Base-by-base conservation (phyloP, 2,329 filamentous ascomycete genomes). In the Neofusicoccum sp. region DNA sequence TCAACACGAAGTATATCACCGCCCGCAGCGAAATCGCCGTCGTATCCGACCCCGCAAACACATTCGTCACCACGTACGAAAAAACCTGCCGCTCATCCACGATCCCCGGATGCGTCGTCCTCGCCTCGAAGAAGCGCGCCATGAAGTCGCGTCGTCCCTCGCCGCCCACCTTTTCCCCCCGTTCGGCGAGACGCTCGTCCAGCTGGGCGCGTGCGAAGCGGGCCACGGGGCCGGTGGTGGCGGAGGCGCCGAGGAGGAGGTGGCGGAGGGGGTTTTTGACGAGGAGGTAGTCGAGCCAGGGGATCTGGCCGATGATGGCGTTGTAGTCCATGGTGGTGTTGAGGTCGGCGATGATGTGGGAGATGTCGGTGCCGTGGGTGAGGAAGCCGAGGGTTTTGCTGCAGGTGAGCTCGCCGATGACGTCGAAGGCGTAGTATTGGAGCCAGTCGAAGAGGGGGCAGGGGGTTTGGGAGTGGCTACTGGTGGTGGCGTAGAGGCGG, bases 381-480 rank as follows among this genome's bases (percentile, higher is more conserved):
- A 68, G 12, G 54, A 68, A 68, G 4, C 67, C 67, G 37, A 63
- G 63, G 0, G n/a, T 2, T 3, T 48, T 45, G 22, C 63, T 65
- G 43, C 65, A 67, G 11, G 66, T 68, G 28, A 68, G 31, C 47
- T 61, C 36, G 12, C 66, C 67, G 22, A 68, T 63, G 43, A 68
- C 65, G 48, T 68, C 67, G 37, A 65, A 66, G 3, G 64, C 64
- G 48, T 64, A 65, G 31, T 31, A 78, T 59, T 76, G 78, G 58
- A 80, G 74, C 74, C 78, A 79, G 31, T 74, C 60, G 16, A 76
- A 73, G 14, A 81, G 76, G 14, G 79, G 66, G 16, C 37, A 41
- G 28, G 48, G 31, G 4, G 33, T 14, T n/a, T 31, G 45, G 28
- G 33, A 6, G 33, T 31, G 45, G 28, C 45, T 31, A 28, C 3